These are phyloP conservation scores for Xylariaceae sp. DNA, from an alignment of 2,329 filamentous ascomycete genomes.

Conservation along the genomic window DNA sequence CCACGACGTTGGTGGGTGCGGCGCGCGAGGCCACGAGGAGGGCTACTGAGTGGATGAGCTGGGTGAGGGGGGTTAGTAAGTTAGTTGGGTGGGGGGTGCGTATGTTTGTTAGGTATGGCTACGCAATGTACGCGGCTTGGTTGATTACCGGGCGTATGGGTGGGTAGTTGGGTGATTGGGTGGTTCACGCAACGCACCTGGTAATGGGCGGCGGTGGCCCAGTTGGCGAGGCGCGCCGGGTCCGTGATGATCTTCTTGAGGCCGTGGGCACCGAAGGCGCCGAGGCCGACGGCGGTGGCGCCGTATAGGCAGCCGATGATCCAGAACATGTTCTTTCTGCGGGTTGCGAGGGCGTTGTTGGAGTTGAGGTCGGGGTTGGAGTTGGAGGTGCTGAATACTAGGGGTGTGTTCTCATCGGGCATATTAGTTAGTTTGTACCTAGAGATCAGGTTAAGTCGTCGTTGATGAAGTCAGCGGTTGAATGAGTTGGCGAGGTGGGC, in stretches of 20 bases:
- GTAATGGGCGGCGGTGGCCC: conserved; percentile 68
- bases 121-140: no score
- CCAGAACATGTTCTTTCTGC: conserved; percentile 50
- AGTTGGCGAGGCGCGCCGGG: conserved; percentile 60
- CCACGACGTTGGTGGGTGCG: conserved; percentile 58
- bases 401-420: conserved; percentile 21
- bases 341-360: background rate
- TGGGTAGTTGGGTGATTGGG: no score
- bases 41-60: conserved; percentile 66
- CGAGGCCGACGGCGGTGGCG: conserved; percentile 61
- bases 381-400: conserved; percentile 11
- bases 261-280: conserved; percentile 70
- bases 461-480: background rate
- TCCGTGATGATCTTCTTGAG: conserved; percentile 64
- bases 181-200: no score
- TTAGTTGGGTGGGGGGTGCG: no score
- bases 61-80: background rate
- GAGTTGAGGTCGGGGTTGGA: conserved; percentile 11
- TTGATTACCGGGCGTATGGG: no score
- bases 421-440: conserved; percentile 6
- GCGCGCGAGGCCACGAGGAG: conserved; percentile 58
- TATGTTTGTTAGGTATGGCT: no score
- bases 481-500: background rate
- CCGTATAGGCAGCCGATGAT: conserved; percentile 65
- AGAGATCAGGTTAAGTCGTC: no score